Conservation (phyloP, 768 basidiomycete genomes). For the Botryobasidium botryosum region DNA sequence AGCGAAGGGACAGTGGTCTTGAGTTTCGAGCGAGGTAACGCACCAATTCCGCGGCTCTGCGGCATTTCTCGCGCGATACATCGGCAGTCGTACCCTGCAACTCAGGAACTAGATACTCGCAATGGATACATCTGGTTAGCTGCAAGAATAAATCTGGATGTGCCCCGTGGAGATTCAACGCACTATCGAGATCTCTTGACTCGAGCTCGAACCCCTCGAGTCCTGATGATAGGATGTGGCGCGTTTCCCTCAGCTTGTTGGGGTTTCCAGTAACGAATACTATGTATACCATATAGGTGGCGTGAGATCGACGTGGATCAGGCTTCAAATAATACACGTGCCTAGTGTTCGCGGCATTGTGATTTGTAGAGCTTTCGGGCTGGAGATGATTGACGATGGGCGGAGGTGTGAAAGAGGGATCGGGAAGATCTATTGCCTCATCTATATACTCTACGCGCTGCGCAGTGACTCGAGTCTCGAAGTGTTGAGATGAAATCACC, state of each 20-base stretch:
- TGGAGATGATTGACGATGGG: too few relatives aligned
- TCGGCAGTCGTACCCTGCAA: constrained; percentile 86
- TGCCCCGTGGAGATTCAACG: constrained; percentile 19
- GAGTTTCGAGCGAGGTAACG: constrained; percentile 14
- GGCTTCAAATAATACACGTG: too few relatives aligned
- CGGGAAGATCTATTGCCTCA: too few relatives aligned
- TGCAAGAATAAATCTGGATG: not conserved
- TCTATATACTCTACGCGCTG: too few relatives aligned
- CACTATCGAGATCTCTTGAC: constrained; percentile 65
- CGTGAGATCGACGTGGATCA: too few relatives aligned
- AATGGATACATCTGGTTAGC: not conserved
- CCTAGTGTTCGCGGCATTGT: too few relatives aligned
- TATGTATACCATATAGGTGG: too few relatives aligned
- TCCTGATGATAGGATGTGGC: constrained; percentile 55
- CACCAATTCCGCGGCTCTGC: constrained; percentile 67
- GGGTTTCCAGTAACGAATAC: constrained; percentile 92
- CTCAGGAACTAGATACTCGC: constrained; percentile 53
- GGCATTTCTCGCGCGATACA: constrained; percentile 77
- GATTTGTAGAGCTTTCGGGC: too few relatives aligned
- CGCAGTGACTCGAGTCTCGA: too few relatives aligned
- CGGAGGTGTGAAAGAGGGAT: too few relatives aligned
- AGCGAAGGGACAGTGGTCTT: too few relatives aligned
- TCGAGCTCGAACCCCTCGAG: constrained; percentile 47
- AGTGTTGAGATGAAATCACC: too few relatives aligned
- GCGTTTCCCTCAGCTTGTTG: constrained; percentile 82